Percentiles rank a stretch among this genome's conserved stretches.
Evolutionary conservation across 176 grass and related monocot genomes (phyloP).

Genomic region (Phoenix roebelenii): DNA sequence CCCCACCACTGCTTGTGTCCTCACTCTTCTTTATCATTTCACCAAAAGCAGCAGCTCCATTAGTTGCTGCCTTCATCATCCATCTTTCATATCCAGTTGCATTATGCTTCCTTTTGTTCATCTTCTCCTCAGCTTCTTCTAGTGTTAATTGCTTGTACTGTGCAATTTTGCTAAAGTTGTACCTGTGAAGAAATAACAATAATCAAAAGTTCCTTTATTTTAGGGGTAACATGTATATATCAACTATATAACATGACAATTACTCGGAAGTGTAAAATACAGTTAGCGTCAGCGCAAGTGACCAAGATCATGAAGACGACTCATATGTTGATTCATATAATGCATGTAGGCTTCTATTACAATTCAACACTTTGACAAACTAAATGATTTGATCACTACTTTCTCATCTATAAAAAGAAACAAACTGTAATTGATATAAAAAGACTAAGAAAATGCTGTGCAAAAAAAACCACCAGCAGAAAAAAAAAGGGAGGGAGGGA

Average conservation of each 20-base stretch:
- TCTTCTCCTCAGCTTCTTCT: constrained; percentile 89
- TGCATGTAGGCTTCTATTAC: too few species aligned
- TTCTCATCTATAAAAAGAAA: too few species aligned
- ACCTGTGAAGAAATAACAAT: constrained; percentile 30
- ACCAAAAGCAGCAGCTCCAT: constrained; percentile 78
- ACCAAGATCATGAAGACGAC: too few species aligned
- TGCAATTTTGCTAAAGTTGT: constrained; percentile 74
- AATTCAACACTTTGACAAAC: too few species aligned
- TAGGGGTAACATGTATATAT: too few species aligned
- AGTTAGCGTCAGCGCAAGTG: too few species aligned
- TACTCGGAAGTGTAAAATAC: too few species aligned
- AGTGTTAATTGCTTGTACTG: constrained; percentile 86
- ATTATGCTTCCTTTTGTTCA: constrained; percentile 56
- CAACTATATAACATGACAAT: too few species aligned
- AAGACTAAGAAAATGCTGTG: too few species aligned
- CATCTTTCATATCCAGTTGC: constrained; percentile 76
- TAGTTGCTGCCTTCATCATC: constrained; percentile 77
- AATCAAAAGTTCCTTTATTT: background rate
- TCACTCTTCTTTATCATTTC: constrained; percentile 30
- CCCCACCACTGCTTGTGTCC: constrained; percentile 7
- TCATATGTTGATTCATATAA: too few species aligned
- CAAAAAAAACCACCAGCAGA: constrained; percentile 1
- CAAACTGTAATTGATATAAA: too few species aligned
- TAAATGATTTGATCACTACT: too few species aligned
- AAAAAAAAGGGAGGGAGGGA: background rate